Conservation (phyloP, 257 asterid genomes). For the Fraxinus cuspidata region DNA sequence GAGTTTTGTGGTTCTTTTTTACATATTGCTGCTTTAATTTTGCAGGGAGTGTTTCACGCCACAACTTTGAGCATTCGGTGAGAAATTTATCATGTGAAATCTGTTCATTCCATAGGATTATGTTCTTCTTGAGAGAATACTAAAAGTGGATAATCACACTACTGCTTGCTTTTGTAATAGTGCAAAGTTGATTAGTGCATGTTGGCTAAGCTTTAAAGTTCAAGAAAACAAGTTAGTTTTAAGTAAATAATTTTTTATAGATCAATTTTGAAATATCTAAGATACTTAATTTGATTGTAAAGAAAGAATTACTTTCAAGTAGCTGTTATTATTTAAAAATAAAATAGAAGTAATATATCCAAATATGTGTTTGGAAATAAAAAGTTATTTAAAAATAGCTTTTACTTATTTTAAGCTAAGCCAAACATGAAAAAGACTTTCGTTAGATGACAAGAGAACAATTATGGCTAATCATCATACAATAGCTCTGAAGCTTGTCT, state of each 20-base stretch:
- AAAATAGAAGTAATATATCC: no score
- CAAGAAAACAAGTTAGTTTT: neutral
- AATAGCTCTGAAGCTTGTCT: neutral
- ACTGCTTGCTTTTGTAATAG: neutral
- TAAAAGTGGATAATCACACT: neutral
- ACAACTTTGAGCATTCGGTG: conserved; percentile 70
- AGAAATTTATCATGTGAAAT: conserved; percentile 29
- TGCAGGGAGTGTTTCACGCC: conserved; percentile 67
- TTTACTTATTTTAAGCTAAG: neutral
- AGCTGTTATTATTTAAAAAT: no score
- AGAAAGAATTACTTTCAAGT: neutral
- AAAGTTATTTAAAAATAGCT: neutral
- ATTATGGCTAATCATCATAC: neutral
- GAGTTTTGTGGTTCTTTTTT: conserved; percentile 14
- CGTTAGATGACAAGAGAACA: neutral
- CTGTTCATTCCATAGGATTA: neutral
- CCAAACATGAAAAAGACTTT: neutral
- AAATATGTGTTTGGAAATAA: neutral
- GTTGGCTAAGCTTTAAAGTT: neutral
- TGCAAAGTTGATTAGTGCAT: neutral
- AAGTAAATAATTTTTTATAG: neutral
- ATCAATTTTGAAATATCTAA: neutral
- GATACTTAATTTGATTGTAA: neutral
- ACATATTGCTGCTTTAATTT: conserved; percentile 18
- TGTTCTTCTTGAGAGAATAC: neutral